Evolutionary conservation across 163 green algal species (phyloP).

Genomic region (Chlamydomonas reinhardtii): DNA sequence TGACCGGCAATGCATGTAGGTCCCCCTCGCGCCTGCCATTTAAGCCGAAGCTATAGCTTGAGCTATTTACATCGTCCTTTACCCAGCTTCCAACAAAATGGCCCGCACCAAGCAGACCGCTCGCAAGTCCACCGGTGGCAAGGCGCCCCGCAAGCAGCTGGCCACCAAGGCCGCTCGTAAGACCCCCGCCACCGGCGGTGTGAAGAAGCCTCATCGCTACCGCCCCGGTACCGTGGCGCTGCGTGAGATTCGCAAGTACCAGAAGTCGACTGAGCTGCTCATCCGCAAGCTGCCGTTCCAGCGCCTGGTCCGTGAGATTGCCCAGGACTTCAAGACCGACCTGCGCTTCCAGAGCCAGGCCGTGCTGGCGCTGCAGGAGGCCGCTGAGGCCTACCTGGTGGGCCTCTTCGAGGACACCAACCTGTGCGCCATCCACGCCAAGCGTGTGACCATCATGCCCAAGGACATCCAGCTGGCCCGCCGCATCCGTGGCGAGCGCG

Average conservation of each 20-base stretch:
- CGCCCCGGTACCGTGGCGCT: constrained; percentile 89
- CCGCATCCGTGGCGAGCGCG: constrained; percentile 43
- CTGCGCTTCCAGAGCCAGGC: constrained; percentile 84
- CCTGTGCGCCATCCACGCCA: constrained; percentile 96
- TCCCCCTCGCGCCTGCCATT: too few relatives aligned
- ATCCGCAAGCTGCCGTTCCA: constrained; percentile 98
- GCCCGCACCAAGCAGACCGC: constrained; percentile 92
- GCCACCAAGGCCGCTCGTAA: constrained; percentile 94
- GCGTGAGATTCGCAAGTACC: constrained; percentile 97
- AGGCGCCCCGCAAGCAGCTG: constrained; percentile 94
- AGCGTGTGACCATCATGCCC: constrained; percentile 86
- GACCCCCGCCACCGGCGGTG: constrained; percentile 82
- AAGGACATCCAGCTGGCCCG: constrained; percentile 50
- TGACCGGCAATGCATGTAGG: too few relatives aligned
- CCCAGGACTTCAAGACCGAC: constrained; percentile 97
- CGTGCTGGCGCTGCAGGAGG: constrained; percentile 86
- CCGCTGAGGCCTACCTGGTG: constrained; percentile 79
- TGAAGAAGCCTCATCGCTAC: constrained; percentile 94
- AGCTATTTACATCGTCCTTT: too few relatives aligned
- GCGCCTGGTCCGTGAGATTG: constrained; percentile 95
- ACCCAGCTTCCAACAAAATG: constrained; percentile 62
- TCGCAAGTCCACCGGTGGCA: constrained; percentile 91
- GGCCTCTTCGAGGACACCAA: constrained; percentile 75
- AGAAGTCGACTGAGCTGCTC: constrained; percentile 97
- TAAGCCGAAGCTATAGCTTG: too few relatives aligned